Percentiles rank a stretch among this genome's conserved stretches.
Evolutionary conservation across 2,329 filamentous ascomycete genomes (phyloP).

Genomic region (Talaromyces sp.): DNA sequence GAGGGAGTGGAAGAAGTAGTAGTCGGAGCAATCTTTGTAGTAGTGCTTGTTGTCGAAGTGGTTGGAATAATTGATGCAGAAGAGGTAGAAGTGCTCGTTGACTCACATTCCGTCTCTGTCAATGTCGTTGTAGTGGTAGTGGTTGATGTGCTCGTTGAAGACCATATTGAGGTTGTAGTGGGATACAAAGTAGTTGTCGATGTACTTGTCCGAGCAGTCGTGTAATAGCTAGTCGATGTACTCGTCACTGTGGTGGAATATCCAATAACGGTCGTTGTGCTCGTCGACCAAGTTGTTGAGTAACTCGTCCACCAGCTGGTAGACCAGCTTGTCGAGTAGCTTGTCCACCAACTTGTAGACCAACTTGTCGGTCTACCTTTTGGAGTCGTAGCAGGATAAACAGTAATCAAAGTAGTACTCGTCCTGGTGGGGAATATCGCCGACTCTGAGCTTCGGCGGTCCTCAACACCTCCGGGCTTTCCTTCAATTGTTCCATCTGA

Average conservation of each 20-base stretch:
- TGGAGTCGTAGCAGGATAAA: no score
- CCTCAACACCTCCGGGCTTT: no score
- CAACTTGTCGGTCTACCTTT: not conserved
- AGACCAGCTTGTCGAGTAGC: not conserved
- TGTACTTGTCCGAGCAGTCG: no score
- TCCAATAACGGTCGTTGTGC: not conserved
- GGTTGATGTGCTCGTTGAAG: no score
- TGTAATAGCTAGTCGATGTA: not conserved
- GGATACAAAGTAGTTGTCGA: no score
- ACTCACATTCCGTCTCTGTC: not conserved
- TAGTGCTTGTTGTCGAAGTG: not conserved
- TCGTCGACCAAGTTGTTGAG: conserved; percentile 4
- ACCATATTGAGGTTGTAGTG: no score
- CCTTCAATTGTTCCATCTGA: not conserved
- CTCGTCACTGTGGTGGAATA: not conserved
- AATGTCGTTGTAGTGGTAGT: no score
- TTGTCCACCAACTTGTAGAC: not conserved
- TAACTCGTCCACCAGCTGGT: not conserved
- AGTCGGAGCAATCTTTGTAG: not conserved
- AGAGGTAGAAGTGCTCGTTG: not conserved
- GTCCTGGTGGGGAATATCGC: no score
- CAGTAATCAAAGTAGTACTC: no score
- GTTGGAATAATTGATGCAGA: no score
- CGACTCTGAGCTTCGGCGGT: no score
- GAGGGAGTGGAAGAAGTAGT: conserved; percentile 4